phyloP scores from a whole-genome alignment of 345 rosid species.

The Chamaenerion angustifolium region DNA sequence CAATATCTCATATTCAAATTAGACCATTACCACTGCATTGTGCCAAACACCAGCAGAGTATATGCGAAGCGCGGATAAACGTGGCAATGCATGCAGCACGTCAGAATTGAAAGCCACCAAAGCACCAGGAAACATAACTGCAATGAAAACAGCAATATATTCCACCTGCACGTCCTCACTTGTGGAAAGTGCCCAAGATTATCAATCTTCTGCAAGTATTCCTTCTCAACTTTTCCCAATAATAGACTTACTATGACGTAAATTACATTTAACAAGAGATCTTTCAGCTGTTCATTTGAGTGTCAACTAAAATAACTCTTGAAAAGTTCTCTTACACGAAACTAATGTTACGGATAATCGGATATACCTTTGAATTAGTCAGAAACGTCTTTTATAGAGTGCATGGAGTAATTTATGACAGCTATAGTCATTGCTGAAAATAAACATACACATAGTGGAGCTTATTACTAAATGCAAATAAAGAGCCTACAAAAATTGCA shows the following conservation, averaged over 20 bases:
- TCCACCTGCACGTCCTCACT: conserved; percentile 82
- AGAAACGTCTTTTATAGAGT: too few species aligned
- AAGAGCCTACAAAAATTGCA: too few species aligned
- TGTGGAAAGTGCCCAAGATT: conserved; percentile 23
- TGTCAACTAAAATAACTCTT: too few species aligned
- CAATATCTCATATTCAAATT: too few species aligned
- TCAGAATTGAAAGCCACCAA: conserved; percentile 69
- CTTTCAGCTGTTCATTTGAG: too few species aligned
- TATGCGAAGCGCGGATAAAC: conserved; percentile 46
- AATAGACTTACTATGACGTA: not conserved
- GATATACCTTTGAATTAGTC: too few species aligned
- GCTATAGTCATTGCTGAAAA: too few species aligned
- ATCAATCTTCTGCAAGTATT: conserved; percentile 16
- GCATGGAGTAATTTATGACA: too few species aligned
- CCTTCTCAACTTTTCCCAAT: not conserved
- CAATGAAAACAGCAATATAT: conserved; percentile 70
- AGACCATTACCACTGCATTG: conserved; percentile 56
- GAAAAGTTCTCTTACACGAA: too few species aligned
- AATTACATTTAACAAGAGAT: not conserved
- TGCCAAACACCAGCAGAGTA: conserved; percentile 96
- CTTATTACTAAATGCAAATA: too few species aligned
- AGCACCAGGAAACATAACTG: conserved; percentile 82
- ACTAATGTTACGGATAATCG: too few species aligned
- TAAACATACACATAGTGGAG: too few species aligned
- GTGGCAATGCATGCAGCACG: conserved; percentile 38